Percentiles rank a stretch among this genome's conserved stretches.
These are phyloP conservation scores for Triglochin maritima DNA, from an alignment of 106 monocot species.

Conservation along the genomic window DNA sequence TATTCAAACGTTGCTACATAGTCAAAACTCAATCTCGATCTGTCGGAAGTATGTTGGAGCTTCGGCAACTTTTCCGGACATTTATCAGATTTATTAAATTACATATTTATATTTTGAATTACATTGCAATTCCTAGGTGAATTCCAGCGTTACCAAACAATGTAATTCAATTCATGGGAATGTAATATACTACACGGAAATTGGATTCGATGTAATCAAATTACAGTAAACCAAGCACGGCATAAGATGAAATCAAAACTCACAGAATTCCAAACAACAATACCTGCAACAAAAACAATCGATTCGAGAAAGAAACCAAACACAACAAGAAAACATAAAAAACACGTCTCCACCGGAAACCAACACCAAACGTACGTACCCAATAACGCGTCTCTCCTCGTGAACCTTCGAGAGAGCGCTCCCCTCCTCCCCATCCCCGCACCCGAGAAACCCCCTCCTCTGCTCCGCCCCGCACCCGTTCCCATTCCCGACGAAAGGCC, in stretches of 20 bases:
- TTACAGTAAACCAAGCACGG: neutral
- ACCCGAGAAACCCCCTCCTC: constrained; percentile 60
- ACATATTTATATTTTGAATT: too few species aligned
- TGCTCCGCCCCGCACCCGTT: constrained; percentile 13
- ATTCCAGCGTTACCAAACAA: too few species aligned
- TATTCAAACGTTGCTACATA: too few species aligned
- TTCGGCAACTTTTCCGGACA: too few species aligned
- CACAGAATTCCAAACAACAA: neutral
- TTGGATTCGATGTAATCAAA: neutral
- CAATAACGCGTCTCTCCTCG: constrained; percentile 69
- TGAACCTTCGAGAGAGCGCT: constrained; percentile 55
- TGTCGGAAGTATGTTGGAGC: too few species aligned
- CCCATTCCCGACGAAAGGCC: constrained; percentile 2
- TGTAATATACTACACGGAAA: neutral
- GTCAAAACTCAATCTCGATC: too few species aligned
- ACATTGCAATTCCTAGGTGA: too few species aligned
- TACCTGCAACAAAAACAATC: neutral
- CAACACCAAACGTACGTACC: constrained; percentile 26
- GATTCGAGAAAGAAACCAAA: neutral
- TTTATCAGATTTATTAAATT: too few species aligned
- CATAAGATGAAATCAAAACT: neutral
- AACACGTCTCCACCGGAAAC: neutral
- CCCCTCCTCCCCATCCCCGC: constrained; percentile 87
- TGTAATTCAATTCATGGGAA: too few species aligned
- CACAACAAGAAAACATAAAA: neutral